Evolutionary conservation across 2,329 filamentous ascomycete species (phyloP), one percentile per base, ranked within the genome.

Genomic region (Dryadomyces sulphureus): DNA sequence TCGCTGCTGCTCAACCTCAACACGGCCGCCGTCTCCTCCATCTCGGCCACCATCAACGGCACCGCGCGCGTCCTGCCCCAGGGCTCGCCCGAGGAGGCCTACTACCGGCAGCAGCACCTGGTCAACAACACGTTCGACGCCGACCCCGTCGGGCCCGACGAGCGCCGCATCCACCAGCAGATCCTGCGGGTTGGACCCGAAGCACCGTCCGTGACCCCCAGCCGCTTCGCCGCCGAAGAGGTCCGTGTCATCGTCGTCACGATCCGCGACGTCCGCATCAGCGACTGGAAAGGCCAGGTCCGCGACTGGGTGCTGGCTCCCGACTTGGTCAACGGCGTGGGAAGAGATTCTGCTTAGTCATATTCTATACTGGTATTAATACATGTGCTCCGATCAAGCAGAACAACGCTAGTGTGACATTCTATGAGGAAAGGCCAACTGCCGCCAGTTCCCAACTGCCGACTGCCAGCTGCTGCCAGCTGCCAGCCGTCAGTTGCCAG

Each of bases 41-140:
- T 96, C 64, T 88, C 81, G 52, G 88, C 88, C 27, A 95, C 90
- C 16, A 94, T 98, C 61, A 92, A 90, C 54, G 92, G 92, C n/a
- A 72, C 76, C 34, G 92, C 92, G 1, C 69, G 76, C 30, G 71
- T 96, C 32, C 72, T 93, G 14, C 70, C 80, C 1, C 60, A 68
- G 5, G 87, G 83, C 0, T 84, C 81, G 2, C 82, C 87, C 16
- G 84, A 94, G 60, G 92, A 96, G 64, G 67, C 65, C 44, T 96
- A 81, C 72, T 94, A 85, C 62, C 82, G 82, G 56, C 76, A 82
- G 52, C 73, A 78, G 56, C 92, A 98, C 67, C 65, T 94, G 53
- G 86, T 86, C 56, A 94, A 95, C 64, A 94, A 96, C 62, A 93
- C 86, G 0, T 94, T 93, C 56, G 80, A 80, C 39, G 65, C 67